phyloP scores from a whole-genome alignment of 306 rosid genomes.

The Casuarina glauca region DNA sequence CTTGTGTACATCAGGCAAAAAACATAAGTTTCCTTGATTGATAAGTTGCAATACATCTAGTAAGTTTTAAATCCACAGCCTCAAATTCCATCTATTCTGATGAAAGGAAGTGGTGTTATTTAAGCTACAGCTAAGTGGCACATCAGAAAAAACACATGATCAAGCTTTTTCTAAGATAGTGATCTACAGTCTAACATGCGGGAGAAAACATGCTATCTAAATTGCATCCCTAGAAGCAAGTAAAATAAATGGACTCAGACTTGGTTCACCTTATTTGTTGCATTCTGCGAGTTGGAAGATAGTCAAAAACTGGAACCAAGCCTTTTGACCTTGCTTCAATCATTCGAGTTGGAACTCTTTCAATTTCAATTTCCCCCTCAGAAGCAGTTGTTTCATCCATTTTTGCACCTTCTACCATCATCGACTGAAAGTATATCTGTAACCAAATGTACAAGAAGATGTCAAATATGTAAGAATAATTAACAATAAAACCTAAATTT shows the following conservation, averaged over 20 bases:
- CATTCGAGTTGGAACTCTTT: slow-evolving; percentile 64
- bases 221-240: slow-evolving; percentile 1
- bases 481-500: slow-evolving; percentile 8
- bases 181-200: neutral
- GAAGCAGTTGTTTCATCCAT: slow-evolving; percentile 46
- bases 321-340: slow-evolving; percentile 76
- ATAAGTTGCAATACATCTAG: neutral
- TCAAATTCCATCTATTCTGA: neutral
- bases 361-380: slow-evolving; percentile 79
- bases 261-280: slow-evolving; percentile 58
- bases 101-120: neutral
- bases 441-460: slow-evolving; percentile 27
- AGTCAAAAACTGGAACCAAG: slow-evolving; percentile 77
- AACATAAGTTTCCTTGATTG: neutral
- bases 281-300: slow-evolving; percentile 49
- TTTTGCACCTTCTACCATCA: slow-evolving; percentile 49
- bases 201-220: neutral
- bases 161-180: slow-evolving; percentile 1
- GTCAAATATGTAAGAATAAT: slow-evolving; percentile 16
- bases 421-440: slow-evolving; percentile 79
- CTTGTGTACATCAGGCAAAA: slow-evolving; percentile 15
- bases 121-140: neutral
- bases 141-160: slow-evolving; percentile 12
- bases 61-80: neutral
- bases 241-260: slow-evolving; percentile 11